phyloP scores from a whole-genome alignment of 129 eudicot species.

The sunflower (Helianthus annuus) region HanXRQr2.0-SUNRISE NC_035444.2:111819613-111820112 shows the following conservation, averaged over 20 bases:
- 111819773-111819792: not conserved
- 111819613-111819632: conserved; percentile 51
- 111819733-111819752: conserved; percentile 10
- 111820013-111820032: conserved; percentile 41
- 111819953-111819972: conserved; percentile 30
- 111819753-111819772: conserved; percentile 13
- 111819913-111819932: conserved; percentile 87
- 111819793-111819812: conserved; percentile 4
- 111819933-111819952: conserved; percentile 35
- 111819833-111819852: conserved; percentile 30
- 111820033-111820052: conserved; percentile 47
- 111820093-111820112: conserved; percentile 36
- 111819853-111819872: conserved; percentile 57
- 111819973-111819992: conserved; percentile 26
- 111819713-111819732: not conserved
- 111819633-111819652: conserved; percentile 70
- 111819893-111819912: conserved; percentile 38
- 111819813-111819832: conserved; percentile 31
- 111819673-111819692: conserved; percentile 41
- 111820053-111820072: conserved; percentile 42
- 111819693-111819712: conserved; percentile 14
- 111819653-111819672: conserved; percentile 39
- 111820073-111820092: conserved; percentile 44
- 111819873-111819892: conserved; percentile 31
- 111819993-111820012: conserved; percentile 16